Evolutionary conservation across 306 rosid genomes (phyloP), one percentile per base, ranked within the genome.

Genomic region (Quercus ilex): DNA sequence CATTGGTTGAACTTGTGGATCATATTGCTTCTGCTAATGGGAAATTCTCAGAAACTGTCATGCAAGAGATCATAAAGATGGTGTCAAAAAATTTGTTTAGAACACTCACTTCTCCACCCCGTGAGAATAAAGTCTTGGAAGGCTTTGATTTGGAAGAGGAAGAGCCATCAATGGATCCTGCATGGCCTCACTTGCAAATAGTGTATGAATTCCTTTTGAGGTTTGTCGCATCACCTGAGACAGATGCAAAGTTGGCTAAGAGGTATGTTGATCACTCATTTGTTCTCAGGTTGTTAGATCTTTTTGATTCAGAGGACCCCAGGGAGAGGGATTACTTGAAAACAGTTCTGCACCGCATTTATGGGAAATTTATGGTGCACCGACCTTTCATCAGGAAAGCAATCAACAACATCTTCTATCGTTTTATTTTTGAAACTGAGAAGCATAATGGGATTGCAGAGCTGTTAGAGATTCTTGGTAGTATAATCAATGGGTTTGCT

Each of bases 141-240:
- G 96, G 93, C 65, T 95, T 91, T 87, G 99, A 93, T 56, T 71
- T 90, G 38, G 99, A 93, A 53, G 99, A 95, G 78, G 98, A 93
- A 68, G 99, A 95, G 83, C 98, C 99, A 49, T 93, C 93, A 9
- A 93, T 95, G 98, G 99, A 93, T 79, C 99, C 99, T 8, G 94
- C 97, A 12, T 95, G 99, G 99, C 87, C 96, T 49, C 94, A 88
- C 87, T 82, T 95, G 89, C 99, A 95, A 88, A 77, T 90, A 73
- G 94, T 90, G 74, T 95, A 93, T 74, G 99, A 93, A 86, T 86
- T 91, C 79, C 89, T 95, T 76, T 86, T 95, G 72, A 90, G 96
- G 83, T 91, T 95, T 86, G 99, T 95, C 77, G 90, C 94, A 26
- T 95, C 99, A 7, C 91, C 98, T 2, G 97, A 91, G 86, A 93